Conservation (phyloP, 108 stramenopile species). For the Cyclostephanos tholiformis region DNA sequence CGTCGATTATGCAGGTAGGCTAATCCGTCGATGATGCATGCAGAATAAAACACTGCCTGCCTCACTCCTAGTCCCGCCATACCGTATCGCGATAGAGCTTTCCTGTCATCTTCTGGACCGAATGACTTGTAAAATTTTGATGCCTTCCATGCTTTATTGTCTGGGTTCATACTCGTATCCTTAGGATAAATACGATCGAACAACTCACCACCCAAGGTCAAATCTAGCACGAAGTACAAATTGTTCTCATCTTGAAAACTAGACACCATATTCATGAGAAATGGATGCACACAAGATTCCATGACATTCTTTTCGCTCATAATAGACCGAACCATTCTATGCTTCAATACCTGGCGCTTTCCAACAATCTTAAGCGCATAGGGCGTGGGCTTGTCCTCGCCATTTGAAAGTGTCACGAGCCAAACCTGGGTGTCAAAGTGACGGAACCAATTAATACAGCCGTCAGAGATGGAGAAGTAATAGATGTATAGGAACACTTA, state of each 20-base stretch:
- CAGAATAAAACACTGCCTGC: constrained; percentile 57
- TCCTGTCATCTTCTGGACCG: not conserved
- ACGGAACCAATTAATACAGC: not conserved
- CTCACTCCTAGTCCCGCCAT: not conserved
- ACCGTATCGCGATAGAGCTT: not conserved
- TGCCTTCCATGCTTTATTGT: constrained; percentile 9
- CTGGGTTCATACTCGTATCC: constrained; percentile 10
- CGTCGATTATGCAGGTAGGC: constrained; percentile 54
- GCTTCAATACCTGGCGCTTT: constrained; percentile 16
- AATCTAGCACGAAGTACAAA: constrained; percentile 67
- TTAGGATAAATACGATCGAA: constrained; percentile 56
- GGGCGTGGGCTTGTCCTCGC: too few species aligned
- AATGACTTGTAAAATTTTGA: constrained; percentile 5
- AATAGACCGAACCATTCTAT: constrained; percentile 36
- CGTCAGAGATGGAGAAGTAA: not conserved
- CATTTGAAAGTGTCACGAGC: too few species aligned
- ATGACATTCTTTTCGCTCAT: constrained; percentile 58
- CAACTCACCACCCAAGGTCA: constrained; percentile 72
- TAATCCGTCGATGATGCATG: constrained; percentile 56
- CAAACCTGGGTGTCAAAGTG: not conserved
- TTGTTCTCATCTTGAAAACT: constrained; percentile 61
- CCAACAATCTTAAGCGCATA: constrained; percentile 5
- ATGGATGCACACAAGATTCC: constrained; percentile 61
- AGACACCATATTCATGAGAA: constrained; percentile 52
- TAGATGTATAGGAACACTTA: not conserved